Base-by-base conservation (phyloP, 1,139 yeast genomes). In the Taiozyma onychis region DNA sequence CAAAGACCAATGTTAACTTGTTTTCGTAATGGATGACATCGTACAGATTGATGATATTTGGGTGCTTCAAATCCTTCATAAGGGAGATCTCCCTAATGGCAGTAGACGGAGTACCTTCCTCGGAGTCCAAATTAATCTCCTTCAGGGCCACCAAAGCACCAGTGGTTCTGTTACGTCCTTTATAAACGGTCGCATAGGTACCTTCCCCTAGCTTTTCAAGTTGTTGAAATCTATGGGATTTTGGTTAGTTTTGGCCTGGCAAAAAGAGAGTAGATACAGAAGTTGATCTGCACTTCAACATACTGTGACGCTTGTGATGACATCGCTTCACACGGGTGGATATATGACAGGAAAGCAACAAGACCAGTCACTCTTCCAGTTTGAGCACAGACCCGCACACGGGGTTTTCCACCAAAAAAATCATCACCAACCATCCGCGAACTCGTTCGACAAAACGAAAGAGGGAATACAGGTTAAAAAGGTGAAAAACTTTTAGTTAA, bases 61-160 rank as follows among this genome's bases (percentile, higher is more conserved):
- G 96, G 67, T 91, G 96, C 66, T 89, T 91, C 59, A 93, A 77
- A 67, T 93, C 99, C 68, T 93, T 93, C 97, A 93, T 89, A 55
- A 93, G 74, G 9, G 98, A 93, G 54, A 93, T 93, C 69, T 93
- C 99, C 60, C 99, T 78, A 57, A 93, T 93, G 9, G 99, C 99
- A 0, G 99, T 93, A 1, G 97, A 90, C 3, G 99, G 99, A 0
- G 98, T 93, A 13, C 99, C 99, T 69, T 93, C 99, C 64, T 91
- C 98, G 22, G 95, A 85, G 66, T 93, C 99, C 56, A 93, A 75
- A 60, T 85, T 89, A 68, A 93, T 95, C 68, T 93, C 99, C 66
- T 93, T 93, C 61, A 93, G 74, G 1, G 99, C 99, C 26, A 93
- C 99, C 48, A 89, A 77, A 34, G 93, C 90, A 6, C 98, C 98